A percentile compares a stretch with the other conserved stretches of the same genome.
phyloP scores from a whole-genome alignment of 1,284 basidiomycete species.

The Meira miltonrushii region DNA sequence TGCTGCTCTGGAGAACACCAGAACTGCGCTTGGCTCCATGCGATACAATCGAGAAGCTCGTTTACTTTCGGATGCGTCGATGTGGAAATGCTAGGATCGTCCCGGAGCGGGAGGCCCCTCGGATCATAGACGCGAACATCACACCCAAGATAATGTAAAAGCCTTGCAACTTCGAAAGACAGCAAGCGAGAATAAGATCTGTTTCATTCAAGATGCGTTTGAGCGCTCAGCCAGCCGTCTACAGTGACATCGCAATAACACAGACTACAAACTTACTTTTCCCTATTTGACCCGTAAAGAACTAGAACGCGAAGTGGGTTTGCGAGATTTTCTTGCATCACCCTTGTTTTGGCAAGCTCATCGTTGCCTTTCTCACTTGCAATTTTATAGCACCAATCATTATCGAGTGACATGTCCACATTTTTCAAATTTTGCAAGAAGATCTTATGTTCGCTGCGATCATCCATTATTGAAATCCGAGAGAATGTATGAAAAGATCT shows the following conservation, averaged over 20 bases:
- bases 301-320: background rate
- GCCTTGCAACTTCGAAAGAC: constrained; percentile 51
- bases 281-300: background rate
- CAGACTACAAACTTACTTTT: background rate
- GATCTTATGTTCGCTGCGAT: too few relatives aligned
- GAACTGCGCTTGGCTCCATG: constrained; percentile 44
- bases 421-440: too few relatives aligned
- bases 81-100: constrained; percentile 24
- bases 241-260: too few relatives aligned
- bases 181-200: constrained; percentile 52
- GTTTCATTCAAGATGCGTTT: background rate
- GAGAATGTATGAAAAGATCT: too few relatives aligned
- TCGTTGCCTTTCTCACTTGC: too few relatives aligned
- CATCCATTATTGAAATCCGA: too few relatives aligned
- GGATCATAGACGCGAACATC: constrained; percentile 53
- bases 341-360: too few relatives aligned
- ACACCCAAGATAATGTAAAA: constrained; percentile 48
- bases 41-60: constrained; percentile 12
- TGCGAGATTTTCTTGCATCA: too few relatives aligned
- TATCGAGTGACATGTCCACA: too few relatives aligned
- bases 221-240: too few relatives aligned
- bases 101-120: constrained; percentile 51
- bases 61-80: constrained; percentile 13
- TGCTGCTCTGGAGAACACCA: constrained; percentile 54
- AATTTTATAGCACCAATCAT: too few relatives aligned